Percentiles rank a stretch among this genome's conserved stretches.
These are phyloP conservation scores for Flueggea neowawraea DNA, from an alignment of 441 rosid species.

Conservation along the genomic window DNA sequence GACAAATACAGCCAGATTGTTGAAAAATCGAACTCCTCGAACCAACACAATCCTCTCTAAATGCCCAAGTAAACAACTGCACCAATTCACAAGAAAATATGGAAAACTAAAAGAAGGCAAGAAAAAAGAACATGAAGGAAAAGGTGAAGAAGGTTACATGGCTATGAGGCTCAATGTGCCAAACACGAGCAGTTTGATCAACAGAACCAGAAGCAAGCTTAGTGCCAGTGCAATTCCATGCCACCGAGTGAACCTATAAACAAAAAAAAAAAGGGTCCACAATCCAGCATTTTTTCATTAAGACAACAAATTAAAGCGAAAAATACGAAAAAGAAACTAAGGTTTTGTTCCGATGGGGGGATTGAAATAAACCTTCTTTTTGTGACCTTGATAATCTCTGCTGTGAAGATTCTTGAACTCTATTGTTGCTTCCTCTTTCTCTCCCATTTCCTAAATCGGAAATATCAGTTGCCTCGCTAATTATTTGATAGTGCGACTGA, in stretches of 20 bases:
- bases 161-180: conserved; percentile 93
- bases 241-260: conserved; percentile 87
- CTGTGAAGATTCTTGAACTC: conserved; percentile 79
- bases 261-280: neutral
- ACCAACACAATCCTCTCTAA: neutral
- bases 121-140: conserved; percentile 2
- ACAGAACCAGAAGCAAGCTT: conserved; percentile 99
- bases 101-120: too few species aligned
- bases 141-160: conserved; percentile 38
- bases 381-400: conserved; percentile 94
- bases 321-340: neutral
- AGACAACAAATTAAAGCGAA: too few species aligned
- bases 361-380: conserved; percentile 73
- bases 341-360: neutral
- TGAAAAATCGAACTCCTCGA: too few species aligned
- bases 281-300: neutral
- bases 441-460: conserved; percentile 1
- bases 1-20: too few species aligned
- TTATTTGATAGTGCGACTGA: too few species aligned
- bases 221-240: conserved; percentile 93
- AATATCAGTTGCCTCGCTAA: too few species aligned
- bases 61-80: neutral
- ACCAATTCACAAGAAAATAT: too few species aligned
- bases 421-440: conserved; percentile 57
- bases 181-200: conserved; percentile 97